Percentiles rank a stretch among this genome's conserved stretches.
Conservation (phyloP, 495 filamentous ascomycete species). For the Penicillium subrubescens region DNA sequence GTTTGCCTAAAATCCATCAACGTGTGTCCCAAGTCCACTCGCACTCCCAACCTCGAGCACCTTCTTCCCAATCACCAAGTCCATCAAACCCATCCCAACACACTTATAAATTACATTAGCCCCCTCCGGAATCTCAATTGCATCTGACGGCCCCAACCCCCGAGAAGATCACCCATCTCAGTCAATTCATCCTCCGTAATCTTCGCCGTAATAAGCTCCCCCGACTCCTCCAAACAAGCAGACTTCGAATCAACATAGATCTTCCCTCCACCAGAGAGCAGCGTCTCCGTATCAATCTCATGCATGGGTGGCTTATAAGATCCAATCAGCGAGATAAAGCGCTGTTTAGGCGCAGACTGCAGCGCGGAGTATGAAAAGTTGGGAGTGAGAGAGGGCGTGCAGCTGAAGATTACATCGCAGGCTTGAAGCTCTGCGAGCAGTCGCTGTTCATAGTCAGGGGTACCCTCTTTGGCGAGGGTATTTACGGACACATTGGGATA, state of each 20-base stretch:
- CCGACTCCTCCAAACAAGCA: slow-evolving; percentile 81
- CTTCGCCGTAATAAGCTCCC: slow-evolving; percentile 80
- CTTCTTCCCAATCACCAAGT: slow-evolving; percentile 61
- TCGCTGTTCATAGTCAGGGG: slow-evolving; percentile 27
- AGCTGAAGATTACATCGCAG: slow-evolving; percentile 80
- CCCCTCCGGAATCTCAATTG: slow-evolving; percentile 28
- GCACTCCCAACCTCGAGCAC: slow-evolving; percentile 71
- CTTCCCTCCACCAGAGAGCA: slow-evolving; percentile 72
- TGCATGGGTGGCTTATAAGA: slow-evolving; percentile 84
- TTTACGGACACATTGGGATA: slow-evolving; percentile 31
- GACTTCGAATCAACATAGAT: slow-evolving; percentile 82
- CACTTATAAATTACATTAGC: slow-evolving; percentile 70
- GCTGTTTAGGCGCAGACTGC: slow-evolving; percentile 50
- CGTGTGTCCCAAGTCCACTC: slow-evolving; percentile 65
- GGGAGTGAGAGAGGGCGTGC: slow-evolving; percentile 61
- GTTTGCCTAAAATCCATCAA: slow-evolving; percentile 63
- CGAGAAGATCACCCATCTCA: slow-evolving; percentile 82
- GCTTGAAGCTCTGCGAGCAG: slow-evolving; percentile 29
- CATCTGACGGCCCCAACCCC: slow-evolving; percentile 39
- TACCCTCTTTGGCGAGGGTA: slow-evolving; percentile 36
- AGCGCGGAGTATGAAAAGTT: slow-evolving; percentile 64
- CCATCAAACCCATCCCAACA: slow-evolving; percentile 53
- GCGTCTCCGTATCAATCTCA: slow-evolving; percentile 75
- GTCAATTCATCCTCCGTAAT: slow-evolving; percentile 68
- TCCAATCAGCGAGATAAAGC: slow-evolving; percentile 80